Base-by-base conservation (phyloP, 441 rosid species). In the Croton laevigatus region DNA sequence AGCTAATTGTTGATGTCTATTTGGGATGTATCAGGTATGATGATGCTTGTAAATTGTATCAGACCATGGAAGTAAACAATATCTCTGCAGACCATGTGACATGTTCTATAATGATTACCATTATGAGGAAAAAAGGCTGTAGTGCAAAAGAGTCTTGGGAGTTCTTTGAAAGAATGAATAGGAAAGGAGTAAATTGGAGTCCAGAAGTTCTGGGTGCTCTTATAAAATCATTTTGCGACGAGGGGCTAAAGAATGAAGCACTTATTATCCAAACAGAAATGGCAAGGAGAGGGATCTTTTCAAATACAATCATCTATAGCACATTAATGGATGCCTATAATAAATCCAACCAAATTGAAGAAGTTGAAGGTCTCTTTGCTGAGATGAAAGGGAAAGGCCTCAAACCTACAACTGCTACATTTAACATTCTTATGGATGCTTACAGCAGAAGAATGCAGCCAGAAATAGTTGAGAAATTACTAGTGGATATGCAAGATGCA, bases 401-500 rank as follows among this genome's bases (percentile, higher is more conserved):
- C 62, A 73, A 73, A 73, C 92, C 95, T 6, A 85, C 94, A 0
- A 54, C 79, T 72, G 84, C 84, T 2, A 86, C 87, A 16, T 94
- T 79, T 59, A 91, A 89, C 82, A 84, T 90, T 78, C 85, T 94
- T 0, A 87, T 91, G 89, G 89, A 90, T 82, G 91, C 95, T 34
- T 94, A 94, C 71, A 81, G 97, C 66, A 84, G 87, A 78, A 89
- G 98, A 77, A 90, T 90, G 88, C 97, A 94, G 83, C 97, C 97
- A 16, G 89, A 90, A 72, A 80, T 88, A 38, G 84, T 91, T 17
- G 91, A 91, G 76, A 87, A 80, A 63, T 76, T 94, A 64, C 70
- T 91, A 42, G 12, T 60, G 45, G 97, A 94, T 74, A 86, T 88
- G 97, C 83, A 88, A 78, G 91, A 66, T 51, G 69, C 67, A 42